A percentile compares a stretch with the other conserved stretches of the same genome.
These are phyloP conservation scores for Pseudogymnoascus sp. DNA, from an alignment of 2,329 filamentous ascomycete genomes.

Conservation along the genomic window DNA sequence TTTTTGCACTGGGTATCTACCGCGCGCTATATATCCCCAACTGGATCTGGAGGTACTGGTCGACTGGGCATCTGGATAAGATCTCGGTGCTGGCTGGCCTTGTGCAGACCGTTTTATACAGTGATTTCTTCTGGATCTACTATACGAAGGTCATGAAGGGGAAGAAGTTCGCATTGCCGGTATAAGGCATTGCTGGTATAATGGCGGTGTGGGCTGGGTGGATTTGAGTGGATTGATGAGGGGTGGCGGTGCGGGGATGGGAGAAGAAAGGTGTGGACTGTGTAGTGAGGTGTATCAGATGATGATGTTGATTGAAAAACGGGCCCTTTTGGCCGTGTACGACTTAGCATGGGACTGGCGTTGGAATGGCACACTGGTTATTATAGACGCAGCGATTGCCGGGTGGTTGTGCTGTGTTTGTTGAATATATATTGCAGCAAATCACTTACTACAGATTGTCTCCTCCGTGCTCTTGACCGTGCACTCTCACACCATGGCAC, in stretches of 20 bases:
- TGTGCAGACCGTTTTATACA: constrained; percentile 91
- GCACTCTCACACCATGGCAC: neutral
- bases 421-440: neutral
- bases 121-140: constrained; percentile 99
- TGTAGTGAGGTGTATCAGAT: neutral
- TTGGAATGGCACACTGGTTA: constrained; percentile 6
- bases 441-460: neutral
- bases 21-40: constrained; percentile 96
- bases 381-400: constrained; percentile 4
- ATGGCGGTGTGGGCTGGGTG: no score
- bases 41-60: constrained; percentile 88
- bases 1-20: constrained; percentile 89
- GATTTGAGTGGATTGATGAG: no score
- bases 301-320: neutral
- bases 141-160: constrained; percentile 92
- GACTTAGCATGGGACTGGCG: constrained; percentile 7
- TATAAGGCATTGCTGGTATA: constrained; percentile 41
- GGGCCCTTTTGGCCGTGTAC: neutral
- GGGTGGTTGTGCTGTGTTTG: neutral
- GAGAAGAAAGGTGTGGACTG: neutral
- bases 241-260: no score
- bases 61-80: constrained; percentile 74
- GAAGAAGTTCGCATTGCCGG: constrained; percentile 80
- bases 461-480: neutral
- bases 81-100: constrained; percentile 86